A percentile compares a stretch with the other conserved stretches of the same genome.
phyloP scores from a whole-genome alignment of 164 flowering plant genomes.

The Macadamia integrifolia region DNA sequence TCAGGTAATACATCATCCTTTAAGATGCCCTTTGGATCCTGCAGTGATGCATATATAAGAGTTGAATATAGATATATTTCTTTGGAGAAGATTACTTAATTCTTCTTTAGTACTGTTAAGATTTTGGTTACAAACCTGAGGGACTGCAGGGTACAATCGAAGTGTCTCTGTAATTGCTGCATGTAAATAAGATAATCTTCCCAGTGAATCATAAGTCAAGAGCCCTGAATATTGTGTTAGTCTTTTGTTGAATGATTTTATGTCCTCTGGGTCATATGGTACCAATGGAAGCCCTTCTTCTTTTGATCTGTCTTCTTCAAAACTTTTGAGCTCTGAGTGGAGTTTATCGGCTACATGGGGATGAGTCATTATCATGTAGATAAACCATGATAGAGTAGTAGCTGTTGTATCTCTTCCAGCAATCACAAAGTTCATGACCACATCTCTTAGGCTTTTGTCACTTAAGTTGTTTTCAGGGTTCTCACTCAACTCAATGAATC shows the following conservation, averaged over 20 bases:
- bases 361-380: conserved; percentile 75
- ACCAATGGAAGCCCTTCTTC: conserved; percentile 49
- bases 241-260: conserved; percentile 46
- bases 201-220: conserved; percentile 71
- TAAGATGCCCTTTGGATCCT: conserved; percentile 89
- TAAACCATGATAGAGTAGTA: conserved; percentile 80
- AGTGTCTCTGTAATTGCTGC: conserved; percentile 90
- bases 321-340: conserved; percentile 50
- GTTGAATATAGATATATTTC: background rate
- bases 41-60: background rate
- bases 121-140: conserved; percentile 54
- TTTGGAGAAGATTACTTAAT: too few species aligned
- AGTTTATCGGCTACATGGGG: conserved; percentile 57
- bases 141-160: conserved; percentile 90
- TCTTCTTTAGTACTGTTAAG: background rate
- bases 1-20: conserved; percentile 88
- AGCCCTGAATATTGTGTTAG: conserved; percentile 50
- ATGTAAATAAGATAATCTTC: conserved; percentile 62
- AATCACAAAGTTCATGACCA: conserved; percentile 86
- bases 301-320: conserved; percentile 52
- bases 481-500: conserved; percentile 75
- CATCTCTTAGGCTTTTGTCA: conserved; percentile 85
- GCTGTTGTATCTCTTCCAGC: conserved; percentile 97
- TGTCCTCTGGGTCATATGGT: conserved; percentile 29
- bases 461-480: conserved; percentile 50